These are phyloP conservation scores for Penicillium sp. DNA, from an alignment of 2,329 filamentous ascomycete genomes.

Conservation along the genomic window DNA sequence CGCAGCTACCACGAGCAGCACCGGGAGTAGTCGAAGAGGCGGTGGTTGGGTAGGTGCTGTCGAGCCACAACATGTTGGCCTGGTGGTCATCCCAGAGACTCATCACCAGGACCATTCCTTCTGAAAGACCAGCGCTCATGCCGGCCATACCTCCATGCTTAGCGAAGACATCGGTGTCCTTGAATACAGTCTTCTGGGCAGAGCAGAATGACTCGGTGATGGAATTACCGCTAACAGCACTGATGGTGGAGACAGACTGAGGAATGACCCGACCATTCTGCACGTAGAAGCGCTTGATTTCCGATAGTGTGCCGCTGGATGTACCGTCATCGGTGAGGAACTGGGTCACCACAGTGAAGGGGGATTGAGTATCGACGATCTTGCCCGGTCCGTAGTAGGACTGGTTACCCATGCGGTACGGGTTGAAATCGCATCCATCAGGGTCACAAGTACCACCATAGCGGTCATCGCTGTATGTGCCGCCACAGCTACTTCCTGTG, in stretches of 20 bases:
- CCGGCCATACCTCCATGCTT: slow-evolving; percentile 54
- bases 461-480: slow-evolving; percentile 51
- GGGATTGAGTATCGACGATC: slow-evolving; percentile 58
- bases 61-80: slow-evolving; percentile 71
- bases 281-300: slow-evolving; percentile 65
- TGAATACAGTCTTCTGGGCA: slow-evolving; percentile 55
- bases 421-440: slow-evolving; percentile 71
- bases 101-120: slow-evolving; percentile 62
- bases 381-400: slow-evolving; percentile 61
- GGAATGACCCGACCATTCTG: slow-evolving; percentile 60
- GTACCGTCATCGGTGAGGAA: slow-evolving; percentile 56
- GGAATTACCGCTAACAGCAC: slow-evolving; percentile 51
- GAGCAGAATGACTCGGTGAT: slow-evolving; percentile 60
- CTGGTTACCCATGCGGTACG: slow-evolving; percentile 63
- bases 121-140: slow-evolving; percentile 9
- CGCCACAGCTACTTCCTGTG: slow-evolving; percentile 52
- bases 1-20: slow-evolving; percentile 55
- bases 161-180: slow-evolving; percentile 54
- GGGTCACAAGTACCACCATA: slow-evolving; percentile 65
- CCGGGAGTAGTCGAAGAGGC: slow-evolving; percentile 47
- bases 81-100: slow-evolving; percentile 62
- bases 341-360: slow-evolving; percentile 67
- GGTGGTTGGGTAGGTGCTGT: slow-evolving; percentile 60
- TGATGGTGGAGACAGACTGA: slow-evolving; percentile 51
- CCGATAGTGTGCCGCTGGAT: slow-evolving; percentile 53